Percentiles rank a stretch among this genome's conserved stretches.
phyloP scores from a whole-genome alignment of 228 moss, liverwort and hornwort species.

The Sphagnum fallax region DNA sequence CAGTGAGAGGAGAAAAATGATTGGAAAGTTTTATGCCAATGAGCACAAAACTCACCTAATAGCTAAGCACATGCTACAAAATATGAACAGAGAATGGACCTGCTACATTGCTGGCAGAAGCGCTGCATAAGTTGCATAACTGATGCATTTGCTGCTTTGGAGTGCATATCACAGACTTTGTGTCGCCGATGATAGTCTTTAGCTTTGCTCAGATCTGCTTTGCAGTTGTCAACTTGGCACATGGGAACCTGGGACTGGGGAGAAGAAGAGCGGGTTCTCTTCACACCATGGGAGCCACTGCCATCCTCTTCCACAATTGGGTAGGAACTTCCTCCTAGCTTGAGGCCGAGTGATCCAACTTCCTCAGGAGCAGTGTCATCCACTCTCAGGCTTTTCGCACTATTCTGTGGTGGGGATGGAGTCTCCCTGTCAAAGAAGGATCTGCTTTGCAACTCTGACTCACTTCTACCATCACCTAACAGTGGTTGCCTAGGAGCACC shows the following conservation, averaged over 20 bases:
- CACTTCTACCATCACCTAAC: conserved; percentile 34
- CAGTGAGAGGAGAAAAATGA: too few species aligned
- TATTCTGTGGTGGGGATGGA: conserved; percentile 32
- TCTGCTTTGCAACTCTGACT: conserved; percentile 25
- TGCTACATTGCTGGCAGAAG: conserved; percentile 99
- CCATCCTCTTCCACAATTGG: conserved; percentile 55
- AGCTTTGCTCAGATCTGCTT: conserved; percentile 67
- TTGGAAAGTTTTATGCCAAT: too few species aligned
- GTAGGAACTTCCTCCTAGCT: conserved; percentile 71
- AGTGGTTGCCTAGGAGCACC: conserved; percentile 32
- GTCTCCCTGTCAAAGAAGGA: conserved; percentile 26
- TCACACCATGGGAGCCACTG: conserved; percentile 56
- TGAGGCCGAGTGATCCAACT: conserved; percentile 66
- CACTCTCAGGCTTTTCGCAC: conserved; percentile 29
- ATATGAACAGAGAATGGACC: conserved; percentile 16
- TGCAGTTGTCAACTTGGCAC: conserved; percentile 90
- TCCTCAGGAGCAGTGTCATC: conserved; percentile 33
- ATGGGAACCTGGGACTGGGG: conserved; percentile 65
- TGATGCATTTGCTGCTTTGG: conserved; percentile 67
- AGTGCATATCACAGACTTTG: conserved; percentile 91
- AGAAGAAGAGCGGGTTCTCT: conserved; percentile 79
- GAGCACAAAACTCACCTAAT: too few species aligned
- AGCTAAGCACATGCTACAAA: too few species aligned
- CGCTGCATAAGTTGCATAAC: conserved; percentile 83
- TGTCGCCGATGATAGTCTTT: conserved; percentile 90